A percentile compares a stretch with the other conserved stretches of the same genome.
Conservation (phyloP, 768 basidiomycete species). For the Postia placenta region DNA sequence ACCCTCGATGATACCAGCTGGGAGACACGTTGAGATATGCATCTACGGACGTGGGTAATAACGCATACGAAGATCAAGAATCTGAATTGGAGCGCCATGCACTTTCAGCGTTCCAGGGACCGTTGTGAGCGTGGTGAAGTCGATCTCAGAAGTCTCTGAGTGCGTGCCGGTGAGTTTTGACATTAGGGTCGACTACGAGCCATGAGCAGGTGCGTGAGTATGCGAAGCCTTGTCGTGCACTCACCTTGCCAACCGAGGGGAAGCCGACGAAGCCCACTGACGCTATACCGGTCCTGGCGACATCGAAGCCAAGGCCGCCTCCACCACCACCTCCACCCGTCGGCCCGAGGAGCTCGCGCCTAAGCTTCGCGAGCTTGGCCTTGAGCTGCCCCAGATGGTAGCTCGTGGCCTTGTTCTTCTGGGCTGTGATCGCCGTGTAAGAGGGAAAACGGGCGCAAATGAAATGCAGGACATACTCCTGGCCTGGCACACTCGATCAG, state of each 20-base stretch:
- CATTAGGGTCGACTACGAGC: slow-evolving; percentile 79
- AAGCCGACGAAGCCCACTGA: slow-evolving; percentile 92
- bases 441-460: slow-evolving; percentile 8
- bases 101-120: slow-evolving; percentile 93
- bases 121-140: slow-evolving; percentile 94
- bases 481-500: slow-evolving; percentile 38
- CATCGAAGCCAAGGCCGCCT: slow-evolving; percentile 92
- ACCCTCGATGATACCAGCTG: slow-evolving; percentile 96
- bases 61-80: slow-evolving; percentile 78
- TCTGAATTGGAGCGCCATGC: slow-evolving; percentile 94
- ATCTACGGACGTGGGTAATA: neutral
- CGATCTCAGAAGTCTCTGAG: slow-evolving; percentile 92
- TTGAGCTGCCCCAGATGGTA: slow-evolving; percentile 96
- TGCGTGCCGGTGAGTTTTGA: slow-evolving; percentile 95
- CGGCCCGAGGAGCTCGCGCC: slow-evolving; percentile 84
- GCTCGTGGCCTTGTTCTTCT: slow-evolving; percentile 94
- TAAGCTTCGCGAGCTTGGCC: slow-evolving; percentile 95
- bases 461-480: slow-evolving; percentile 53
- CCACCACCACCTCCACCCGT: slow-evolving; percentile 81
- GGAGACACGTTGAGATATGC: slow-evolving; percentile 16
- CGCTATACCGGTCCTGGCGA: slow-evolving; percentile 95
- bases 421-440: slow-evolving; percentile 45
- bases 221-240: slow-evolving; percentile 2
- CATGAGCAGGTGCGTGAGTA: neutral
- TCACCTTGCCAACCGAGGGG: slow-evolving; percentile 91